These are phyloP conservation scores for Paradendryphiella salina DNA, from an alignment of 2,329 filamentous ascomycete species.

Conservation along the genomic window DNA sequence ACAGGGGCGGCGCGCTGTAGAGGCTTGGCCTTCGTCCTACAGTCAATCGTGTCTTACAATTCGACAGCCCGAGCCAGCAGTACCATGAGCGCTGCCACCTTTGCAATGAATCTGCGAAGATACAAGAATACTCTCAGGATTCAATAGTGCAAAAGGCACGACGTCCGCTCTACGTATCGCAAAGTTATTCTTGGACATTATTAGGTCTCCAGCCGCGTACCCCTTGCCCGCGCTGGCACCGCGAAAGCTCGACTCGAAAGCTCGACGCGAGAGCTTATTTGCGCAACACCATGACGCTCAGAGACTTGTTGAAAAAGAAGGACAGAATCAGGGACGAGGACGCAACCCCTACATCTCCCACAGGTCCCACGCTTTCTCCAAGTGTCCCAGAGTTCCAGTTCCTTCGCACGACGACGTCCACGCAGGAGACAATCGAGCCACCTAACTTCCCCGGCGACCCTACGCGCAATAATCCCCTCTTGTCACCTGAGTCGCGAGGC, in stretches of 20 bases:
- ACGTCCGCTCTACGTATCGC: constrained; percentile 7
- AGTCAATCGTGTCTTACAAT: constrained; percentile 27
- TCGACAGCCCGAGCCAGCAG: constrained; percentile 27
- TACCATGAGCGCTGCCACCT: constrained; percentile 33
- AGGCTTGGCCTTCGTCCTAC: constrained; percentile 32
- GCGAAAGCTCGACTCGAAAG: too few relatives aligned
- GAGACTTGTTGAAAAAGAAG: constrained; percentile 66
- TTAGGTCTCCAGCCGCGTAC: constrained; percentile 17
- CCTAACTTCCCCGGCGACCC: constrained; percentile 58
- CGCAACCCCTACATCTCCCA: constrained; percentile 30
- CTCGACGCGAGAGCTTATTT: constrained; percentile 11
- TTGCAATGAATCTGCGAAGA: constrained; percentile 32
- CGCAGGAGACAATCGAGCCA: constrained; percentile 76
- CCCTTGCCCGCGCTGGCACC: constrained; percentile 19
- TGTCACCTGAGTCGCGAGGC: constrained; percentile 35
- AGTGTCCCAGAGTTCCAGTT: constrained; percentile 71
- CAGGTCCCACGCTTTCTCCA: constrained; percentile 32
- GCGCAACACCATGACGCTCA: constrained; percentile 58
- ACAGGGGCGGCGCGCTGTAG: constrained; percentile 10
- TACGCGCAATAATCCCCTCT: constrained; percentile 33
- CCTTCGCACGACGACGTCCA: constrained; percentile 79
- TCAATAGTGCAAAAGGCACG: constrained; percentile 21
- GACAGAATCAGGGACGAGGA: constrained; percentile 58
- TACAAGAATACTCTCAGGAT: constrained; percentile 41
- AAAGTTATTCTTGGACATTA: constrained; percentile 10